Percentiles rank a stretch among this genome's conserved stretches.
Evolutionary conservation across 139 green algal species (phyloP).

Genomic region (Haematococcus lacustris): DNA sequence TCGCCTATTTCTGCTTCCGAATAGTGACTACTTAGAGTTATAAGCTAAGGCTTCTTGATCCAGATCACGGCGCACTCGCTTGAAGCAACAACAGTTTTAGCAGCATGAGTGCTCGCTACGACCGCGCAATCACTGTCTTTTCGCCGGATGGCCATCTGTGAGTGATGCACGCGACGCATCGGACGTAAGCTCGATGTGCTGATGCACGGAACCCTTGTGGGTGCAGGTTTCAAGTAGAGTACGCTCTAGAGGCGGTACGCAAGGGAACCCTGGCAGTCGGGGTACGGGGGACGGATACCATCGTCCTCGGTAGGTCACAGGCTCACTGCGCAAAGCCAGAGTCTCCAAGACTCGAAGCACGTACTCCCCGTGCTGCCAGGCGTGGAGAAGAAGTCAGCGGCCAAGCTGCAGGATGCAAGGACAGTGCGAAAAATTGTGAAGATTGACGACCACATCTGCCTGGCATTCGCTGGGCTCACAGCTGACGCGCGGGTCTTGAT

Average conservation of each 20-base stretch:
- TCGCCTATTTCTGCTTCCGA: no score
- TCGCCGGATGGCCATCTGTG: constrained; percentile 90
- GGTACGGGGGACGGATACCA: constrained; percentile 77
- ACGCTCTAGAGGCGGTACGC: constrained; percentile 93
- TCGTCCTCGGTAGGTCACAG: constrained; percentile 76
- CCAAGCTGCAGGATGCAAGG: constrained; percentile 90
- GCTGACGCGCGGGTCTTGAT: constrained; percentile 94
- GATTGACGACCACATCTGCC: constrained; percentile 93
- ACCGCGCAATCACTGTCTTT: constrained; percentile 99
- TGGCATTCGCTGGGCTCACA: constrained; percentile 94
- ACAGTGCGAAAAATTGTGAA: constrained; percentile 95
- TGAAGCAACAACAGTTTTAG: not conserved
- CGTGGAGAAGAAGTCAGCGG: constrained; percentile 92
- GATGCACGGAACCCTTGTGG: not conserved
- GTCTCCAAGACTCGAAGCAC: not conserved
- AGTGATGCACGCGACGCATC: constrained; percentile 15
- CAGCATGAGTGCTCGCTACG: constrained; percentile 66
- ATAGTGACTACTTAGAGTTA: no score
- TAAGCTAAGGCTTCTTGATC: no score
- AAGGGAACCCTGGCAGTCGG: constrained; percentile 92
- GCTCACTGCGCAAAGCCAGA: not conserved
- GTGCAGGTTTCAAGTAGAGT: constrained; percentile 90
- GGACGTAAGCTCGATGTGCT: not conserved
- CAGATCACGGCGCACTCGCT: not conserved
- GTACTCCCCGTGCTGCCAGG: constrained; percentile 28